These are phyloP conservation scores for Didymella keratinophila DNA, from an alignment of 2,329 filamentous ascomycete species.

Conservation along the genomic window DNA sequence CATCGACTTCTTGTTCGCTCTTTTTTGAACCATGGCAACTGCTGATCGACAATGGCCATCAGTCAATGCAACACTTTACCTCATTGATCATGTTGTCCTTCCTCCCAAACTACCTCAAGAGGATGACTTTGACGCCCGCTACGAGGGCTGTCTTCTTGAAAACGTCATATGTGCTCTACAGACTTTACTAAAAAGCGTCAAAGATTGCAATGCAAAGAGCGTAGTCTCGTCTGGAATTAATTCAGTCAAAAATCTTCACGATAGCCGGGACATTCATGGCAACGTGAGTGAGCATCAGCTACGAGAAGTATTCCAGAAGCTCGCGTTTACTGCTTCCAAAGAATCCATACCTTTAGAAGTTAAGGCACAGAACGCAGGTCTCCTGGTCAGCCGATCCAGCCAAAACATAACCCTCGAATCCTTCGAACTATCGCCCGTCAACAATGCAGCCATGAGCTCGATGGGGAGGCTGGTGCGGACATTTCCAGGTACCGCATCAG, in stretches of 20 bases:
- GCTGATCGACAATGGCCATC: too few species aligned
- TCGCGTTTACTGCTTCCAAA: slow-evolving; percentile 21
- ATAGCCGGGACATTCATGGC: slow-evolving; percentile 17
- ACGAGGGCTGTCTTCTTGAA: too few species aligned
- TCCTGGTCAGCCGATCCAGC: slow-evolving; percentile 49
- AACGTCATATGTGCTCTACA: too few species aligned
- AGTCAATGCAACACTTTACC: too few species aligned
- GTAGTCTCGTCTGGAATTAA: too few species aligned
- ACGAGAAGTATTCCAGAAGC: slow-evolving; percentile 6
- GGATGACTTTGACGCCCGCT: too few species aligned
- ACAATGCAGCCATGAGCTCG: slow-evolving; percentile 38
- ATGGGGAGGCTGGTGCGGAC: slow-evolving; percentile 54
- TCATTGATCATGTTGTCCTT: too few species aligned
- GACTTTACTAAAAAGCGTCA: too few species aligned
- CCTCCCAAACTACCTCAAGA: too few species aligned
- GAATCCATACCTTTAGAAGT: slow-evolving; percentile 52
- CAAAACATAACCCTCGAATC: slow-evolving; percentile 50
- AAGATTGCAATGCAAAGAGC: too few species aligned
- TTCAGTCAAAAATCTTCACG: not conserved
- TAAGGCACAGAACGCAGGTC: slow-evolving; percentile 57
- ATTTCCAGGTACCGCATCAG: slow-evolving; percentile 56
- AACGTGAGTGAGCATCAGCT: slow-evolving; percentile 25
- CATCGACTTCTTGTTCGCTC: too few species aligned
- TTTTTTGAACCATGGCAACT: too few species aligned
- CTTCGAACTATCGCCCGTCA: slow-evolving; percentile 58